A percentile compares a stretch with the other conserved stretches of the same genome.
phyloP scores from a whole-genome alignment of 1,139 yeast genomes.

The Debaryomyces coudertii region DNA sequence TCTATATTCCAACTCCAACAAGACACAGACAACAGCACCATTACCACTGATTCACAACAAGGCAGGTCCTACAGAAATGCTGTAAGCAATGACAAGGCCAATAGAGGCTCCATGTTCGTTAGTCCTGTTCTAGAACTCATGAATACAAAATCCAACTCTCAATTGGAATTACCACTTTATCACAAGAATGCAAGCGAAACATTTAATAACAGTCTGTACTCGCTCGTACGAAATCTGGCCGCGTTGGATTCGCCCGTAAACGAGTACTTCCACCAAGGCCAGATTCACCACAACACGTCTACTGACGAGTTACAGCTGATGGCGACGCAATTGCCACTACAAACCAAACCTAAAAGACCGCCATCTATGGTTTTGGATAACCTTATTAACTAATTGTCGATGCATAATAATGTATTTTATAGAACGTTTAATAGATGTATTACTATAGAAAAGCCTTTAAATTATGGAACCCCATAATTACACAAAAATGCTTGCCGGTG shows the following conservation, averaged over 20 bases:
- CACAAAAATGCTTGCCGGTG: constrained; percentile 2
- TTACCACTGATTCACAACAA: constrained; percentile 16
- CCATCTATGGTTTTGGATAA: constrained; percentile 39
- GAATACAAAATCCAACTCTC: constrained; percentile 16
- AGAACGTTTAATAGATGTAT: background rate
- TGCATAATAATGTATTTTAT: constrained; percentile 2
- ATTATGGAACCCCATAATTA: background rate
- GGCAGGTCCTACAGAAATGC: constrained; percentile 30
- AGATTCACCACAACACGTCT: background rate
- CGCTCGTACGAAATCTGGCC: background rate
- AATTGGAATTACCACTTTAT: constrained; percentile 26
- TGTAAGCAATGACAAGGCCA: constrained; percentile 15
- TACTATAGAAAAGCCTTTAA: background rate
- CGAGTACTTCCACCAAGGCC: background rate
- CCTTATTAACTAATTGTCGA: constrained; percentile 16
- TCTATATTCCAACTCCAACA: constrained; percentile 10
- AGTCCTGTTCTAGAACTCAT: constrained; percentile 35
- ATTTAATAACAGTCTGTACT: constrained; percentile 3
- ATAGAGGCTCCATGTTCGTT: constrained; percentile 38
- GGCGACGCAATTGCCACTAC: background rate
- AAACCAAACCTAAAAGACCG: constrained; percentile 21
- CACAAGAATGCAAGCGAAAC: constrained; percentile 15
- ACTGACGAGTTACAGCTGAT: background rate
- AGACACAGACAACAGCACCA: constrained; percentile 5
- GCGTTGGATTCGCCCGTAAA: constrained; percentile 1